Conservation (phyloP, 192 early-diverging fungal genomes). For the Phlyctochytrium planicorne region DNA sequence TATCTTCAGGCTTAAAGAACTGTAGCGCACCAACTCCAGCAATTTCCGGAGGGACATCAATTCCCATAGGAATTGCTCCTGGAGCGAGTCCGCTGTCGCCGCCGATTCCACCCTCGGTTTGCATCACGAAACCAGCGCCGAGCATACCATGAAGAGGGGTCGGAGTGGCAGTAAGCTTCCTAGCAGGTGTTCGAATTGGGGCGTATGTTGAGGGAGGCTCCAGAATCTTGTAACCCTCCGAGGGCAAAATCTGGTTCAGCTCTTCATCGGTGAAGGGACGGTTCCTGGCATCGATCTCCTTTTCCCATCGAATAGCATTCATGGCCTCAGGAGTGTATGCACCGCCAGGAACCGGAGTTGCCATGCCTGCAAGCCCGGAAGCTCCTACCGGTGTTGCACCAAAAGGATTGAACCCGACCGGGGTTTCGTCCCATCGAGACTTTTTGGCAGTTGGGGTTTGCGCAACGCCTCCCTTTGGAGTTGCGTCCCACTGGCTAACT, state of each 20-base stretch:
- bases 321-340: slow-evolving; percentile 79
- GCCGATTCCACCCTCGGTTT: slow-evolving; percentile 64
- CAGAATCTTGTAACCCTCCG: slow-evolving; percentile 86
- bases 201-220: slow-evolving; percentile 84
- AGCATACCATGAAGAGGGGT: slow-evolving; percentile 72
- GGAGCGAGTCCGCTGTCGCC: slow-evolving; percentile 34
- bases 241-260: slow-evolving; percentile 91
- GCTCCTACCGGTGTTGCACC: slow-evolving; percentile 75
- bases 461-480: slow-evolving; percentile 59
- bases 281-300: slow-evolving; percentile 86
- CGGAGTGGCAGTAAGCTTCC: slow-evolving; percentile 93
- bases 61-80: slow-evolving; percentile 21
- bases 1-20: slow-evolving; percentile 95
- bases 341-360: slow-evolving; percentile 68
- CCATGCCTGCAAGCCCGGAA: slow-evolving; percentile 47
- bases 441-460: slow-evolving; percentile 60
- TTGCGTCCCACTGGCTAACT: slow-evolving; percentile 71
- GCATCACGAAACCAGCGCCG: slow-evolving; percentile 79
- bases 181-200: slow-evolving; percentile 93
- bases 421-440: slow-evolving; percentile 97
- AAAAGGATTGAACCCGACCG: slow-evolving; percentile 62
- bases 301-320: slow-evolving; percentile 69
- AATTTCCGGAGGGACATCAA: slow-evolving; percentile 81
- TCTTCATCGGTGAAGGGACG: slow-evolving; percentile 87
- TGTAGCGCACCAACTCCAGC: slow-evolving; percentile 82